Evolutionary conservation across 1,284 basidiomycete species (phyloP).

Genomic region (Vanrija pseudolonga): DNA sequence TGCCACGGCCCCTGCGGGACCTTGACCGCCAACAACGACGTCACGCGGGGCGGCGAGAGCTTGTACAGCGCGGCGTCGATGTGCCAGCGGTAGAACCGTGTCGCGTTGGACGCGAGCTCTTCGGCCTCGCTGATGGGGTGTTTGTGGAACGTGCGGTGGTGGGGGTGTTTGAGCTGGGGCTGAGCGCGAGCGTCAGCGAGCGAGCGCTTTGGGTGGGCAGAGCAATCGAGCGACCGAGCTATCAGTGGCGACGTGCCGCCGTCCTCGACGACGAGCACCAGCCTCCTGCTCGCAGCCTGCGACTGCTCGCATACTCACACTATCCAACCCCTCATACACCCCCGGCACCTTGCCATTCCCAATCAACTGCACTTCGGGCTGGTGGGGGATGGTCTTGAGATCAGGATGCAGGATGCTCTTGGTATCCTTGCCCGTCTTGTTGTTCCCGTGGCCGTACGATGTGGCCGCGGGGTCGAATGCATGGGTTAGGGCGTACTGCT

Average conservation of each 20-base stretch:
- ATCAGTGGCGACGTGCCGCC: too few relatives aligned
- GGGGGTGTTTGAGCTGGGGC: constrained; percentile 64
- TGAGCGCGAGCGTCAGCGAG: constrained; percentile 8
- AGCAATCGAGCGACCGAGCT: too few relatives aligned
- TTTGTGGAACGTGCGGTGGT: constrained; percentile 86
- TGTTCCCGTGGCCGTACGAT: constrained; percentile 77
- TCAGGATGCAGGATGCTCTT: constrained; percentile 78
- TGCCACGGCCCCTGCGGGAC: constrained; percentile 69
- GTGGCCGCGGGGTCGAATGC: constrained; percentile 69
- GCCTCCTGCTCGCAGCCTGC: too few relatives aligned
- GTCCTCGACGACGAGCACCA: too few relatives aligned
- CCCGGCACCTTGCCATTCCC: constrained; percentile 67
- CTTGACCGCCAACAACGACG: constrained; percentile 75
- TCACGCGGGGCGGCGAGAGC: constrained; percentile 79
- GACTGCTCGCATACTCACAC: constrained; percentile 56
- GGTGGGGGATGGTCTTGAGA: constrained; percentile 78
- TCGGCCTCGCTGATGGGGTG: constrained; percentile 71
- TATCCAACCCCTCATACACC: constrained; percentile 70
- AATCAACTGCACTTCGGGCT: constrained; percentile 81
- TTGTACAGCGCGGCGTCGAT: constrained; percentile 91
- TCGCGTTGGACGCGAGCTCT: constrained; percentile 62
- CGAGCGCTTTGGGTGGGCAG: too few relatives aligned
- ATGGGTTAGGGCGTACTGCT: constrained; percentile 78
- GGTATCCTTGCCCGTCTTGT: constrained; percentile 66
- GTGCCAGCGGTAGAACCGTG: constrained; percentile 89